Evolutionary conservation across 2,329 filamentous ascomycete species (phyloP).

Genomic region (Arthrinium phaeospermum): DNA sequence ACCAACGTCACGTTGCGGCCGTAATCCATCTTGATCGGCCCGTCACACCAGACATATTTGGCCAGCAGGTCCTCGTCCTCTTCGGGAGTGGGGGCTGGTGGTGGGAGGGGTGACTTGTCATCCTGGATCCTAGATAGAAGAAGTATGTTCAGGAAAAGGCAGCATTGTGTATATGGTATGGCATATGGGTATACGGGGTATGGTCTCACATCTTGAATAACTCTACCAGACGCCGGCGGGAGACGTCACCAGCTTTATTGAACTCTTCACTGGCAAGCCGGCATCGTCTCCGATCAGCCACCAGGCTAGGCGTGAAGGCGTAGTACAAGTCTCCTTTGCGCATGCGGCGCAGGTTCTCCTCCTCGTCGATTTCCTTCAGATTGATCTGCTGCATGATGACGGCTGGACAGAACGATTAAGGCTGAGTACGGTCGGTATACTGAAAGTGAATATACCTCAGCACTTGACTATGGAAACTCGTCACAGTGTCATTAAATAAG

Average conservation of each 20-base stretch:
- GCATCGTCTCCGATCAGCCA: slow-evolving; percentile 67
- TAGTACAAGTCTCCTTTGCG: slow-evolving; percentile 73
- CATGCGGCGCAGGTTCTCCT: slow-evolving; percentile 63
- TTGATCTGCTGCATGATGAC: slow-evolving; percentile 25
- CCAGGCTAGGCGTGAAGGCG: slow-evolving; percentile 72
- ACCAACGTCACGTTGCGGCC: slow-evolving; percentile 71
- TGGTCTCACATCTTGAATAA: slow-evolving; percentile 72
- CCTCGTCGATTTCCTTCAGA: slow-evolving; percentile 43
- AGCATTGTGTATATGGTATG: slow-evolving; percentile 19
- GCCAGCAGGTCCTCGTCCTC: slow-evolving; percentile 70
- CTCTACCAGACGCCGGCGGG: slow-evolving; percentile 67
- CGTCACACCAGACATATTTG: slow-evolving; percentile 71
- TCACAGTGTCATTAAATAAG: not conserved
- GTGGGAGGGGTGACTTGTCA: slow-evolving; percentile 68
- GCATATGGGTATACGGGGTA: slow-evolving; percentile 1
- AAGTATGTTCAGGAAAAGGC: slow-evolving; percentile 12
- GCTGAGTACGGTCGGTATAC: not conserved
- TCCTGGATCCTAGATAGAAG: slow-evolving; percentile 60
- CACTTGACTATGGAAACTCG: not conserved
- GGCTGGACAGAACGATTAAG: not conserved
- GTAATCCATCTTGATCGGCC: slow-evolving; percentile 76
- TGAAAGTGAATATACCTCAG: not conserved
- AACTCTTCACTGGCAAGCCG: slow-evolving; percentile 65
- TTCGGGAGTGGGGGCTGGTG: slow-evolving; percentile 58
- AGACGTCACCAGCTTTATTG: slow-evolving; percentile 65